Conservation (phyloP, 495 filamentous ascomycete species). For the Trichocladium antarcticum region DNA sequence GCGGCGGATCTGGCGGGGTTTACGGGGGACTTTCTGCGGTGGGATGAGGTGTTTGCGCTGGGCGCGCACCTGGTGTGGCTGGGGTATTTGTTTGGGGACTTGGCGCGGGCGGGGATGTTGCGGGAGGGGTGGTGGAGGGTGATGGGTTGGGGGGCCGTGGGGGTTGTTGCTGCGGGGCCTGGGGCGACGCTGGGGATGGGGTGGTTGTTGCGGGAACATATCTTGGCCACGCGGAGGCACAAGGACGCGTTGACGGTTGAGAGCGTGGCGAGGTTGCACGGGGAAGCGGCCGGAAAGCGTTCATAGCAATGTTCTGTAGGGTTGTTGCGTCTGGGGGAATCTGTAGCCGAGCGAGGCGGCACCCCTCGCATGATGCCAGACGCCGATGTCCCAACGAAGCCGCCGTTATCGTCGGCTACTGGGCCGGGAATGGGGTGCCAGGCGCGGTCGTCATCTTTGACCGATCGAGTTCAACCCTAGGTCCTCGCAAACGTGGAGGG, state of each 20-base stretch:
- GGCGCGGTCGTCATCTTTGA: too few species aligned
- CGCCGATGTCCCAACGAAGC: too few species aligned
- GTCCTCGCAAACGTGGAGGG: too few species aligned
- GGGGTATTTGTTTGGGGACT: constrained; percentile 16
- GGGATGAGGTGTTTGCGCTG: constrained; percentile 11
- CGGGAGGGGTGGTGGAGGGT: constrained; percentile 11
- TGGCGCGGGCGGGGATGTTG: constrained; percentile 13
- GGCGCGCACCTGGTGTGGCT: constrained; percentile 14
- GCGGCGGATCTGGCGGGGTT: not conserved
- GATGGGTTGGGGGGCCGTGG: not conserved
- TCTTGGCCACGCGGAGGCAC: constrained; percentile 13
- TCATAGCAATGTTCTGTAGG: too few species aligned
- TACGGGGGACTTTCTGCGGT: constrained; percentile 5
- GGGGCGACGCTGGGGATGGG: constrained; percentile 11
- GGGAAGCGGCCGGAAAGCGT: not conserved
- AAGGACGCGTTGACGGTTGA: constrained; percentile 13
- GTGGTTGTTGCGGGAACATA: constrained; percentile 16
- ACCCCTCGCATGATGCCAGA: too few species aligned
- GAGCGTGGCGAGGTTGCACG: constrained; percentile 6
- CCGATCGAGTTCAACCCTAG: too few species aligned
- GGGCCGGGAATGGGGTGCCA: too few species aligned
- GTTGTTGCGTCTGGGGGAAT: too few species aligned
- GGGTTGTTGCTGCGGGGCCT: constrained; percentile 7
- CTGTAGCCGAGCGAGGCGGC: too few species aligned
- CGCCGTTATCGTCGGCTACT: too few species aligned